phyloP scores from a whole-genome alignment of 441 rosid genomes.

The Erysimum pusillum region DNA sequence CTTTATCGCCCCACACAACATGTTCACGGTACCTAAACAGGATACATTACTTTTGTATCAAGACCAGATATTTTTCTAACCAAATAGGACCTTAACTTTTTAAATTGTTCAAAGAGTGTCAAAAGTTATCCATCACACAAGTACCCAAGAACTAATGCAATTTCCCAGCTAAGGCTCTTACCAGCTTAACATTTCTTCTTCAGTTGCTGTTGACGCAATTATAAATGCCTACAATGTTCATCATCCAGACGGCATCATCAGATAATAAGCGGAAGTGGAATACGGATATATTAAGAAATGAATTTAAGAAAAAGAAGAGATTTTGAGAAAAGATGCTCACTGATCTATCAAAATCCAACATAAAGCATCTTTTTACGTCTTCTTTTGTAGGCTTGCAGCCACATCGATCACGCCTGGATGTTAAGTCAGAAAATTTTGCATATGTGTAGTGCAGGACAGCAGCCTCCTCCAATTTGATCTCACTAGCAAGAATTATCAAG shows the following conservation, averaged over 20 bases:
- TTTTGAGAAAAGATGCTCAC: conserved; percentile 52
- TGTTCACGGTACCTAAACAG: conserved; percentile 72
- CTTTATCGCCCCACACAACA: conserved; percentile 81
- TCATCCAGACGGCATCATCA: conserved; percentile 25
- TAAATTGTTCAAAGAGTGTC: conserved; percentile 16
- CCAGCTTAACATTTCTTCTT: conserved; percentile 81
- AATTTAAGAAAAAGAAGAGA: neutral
- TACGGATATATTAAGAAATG: neutral
- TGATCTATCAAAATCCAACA: conserved; percentile 83
- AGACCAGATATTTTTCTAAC: neutral
- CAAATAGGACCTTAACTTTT: neutral
- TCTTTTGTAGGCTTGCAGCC: conserved; percentile 89
- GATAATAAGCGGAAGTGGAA: neutral
- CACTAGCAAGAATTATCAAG: conserved; percentile 53
- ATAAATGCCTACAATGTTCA: conserved; percentile 69
- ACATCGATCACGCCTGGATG: conserved; percentile 79
- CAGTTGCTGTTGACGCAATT: conserved; percentile 77
- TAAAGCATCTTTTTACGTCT: conserved; percentile 84
- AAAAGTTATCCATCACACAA: conserved; percentile 8
- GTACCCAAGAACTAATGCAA: conserved; percentile 20
- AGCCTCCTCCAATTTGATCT: conserved; percentile 81
- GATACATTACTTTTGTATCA: conserved; percentile 21
- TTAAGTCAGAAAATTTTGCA: conserved; percentile 76
- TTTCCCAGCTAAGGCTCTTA: conserved; percentile 45
- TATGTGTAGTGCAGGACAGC: conserved; percentile 84